These are phyloP conservation scores for Leccinum uliginosum DNA, from an alignment of 768 basidiomycete species.

Conservation along the genomic window DNA sequence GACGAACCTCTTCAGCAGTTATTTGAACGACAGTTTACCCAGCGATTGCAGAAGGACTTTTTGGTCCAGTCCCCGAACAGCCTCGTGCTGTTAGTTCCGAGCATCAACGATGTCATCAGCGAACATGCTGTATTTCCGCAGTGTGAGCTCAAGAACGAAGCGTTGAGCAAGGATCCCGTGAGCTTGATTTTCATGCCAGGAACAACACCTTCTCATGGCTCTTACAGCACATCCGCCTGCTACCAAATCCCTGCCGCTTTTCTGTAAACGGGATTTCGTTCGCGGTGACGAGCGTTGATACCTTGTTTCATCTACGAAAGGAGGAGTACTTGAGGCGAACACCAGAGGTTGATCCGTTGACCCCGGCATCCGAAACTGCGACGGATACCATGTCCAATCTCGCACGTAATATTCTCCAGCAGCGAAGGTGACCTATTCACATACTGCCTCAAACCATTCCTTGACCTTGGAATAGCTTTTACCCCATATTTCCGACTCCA, in stretches of 20 bases:
- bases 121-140: constrained; percentile 87
- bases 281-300: constrained; percentile 79
- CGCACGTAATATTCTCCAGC: constrained; percentile 78
- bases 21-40: constrained; percentile 62
- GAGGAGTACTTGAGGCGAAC: constrained; percentile 74
- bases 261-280: constrained; percentile 81
- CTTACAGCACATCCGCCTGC: constrained; percentile 62
- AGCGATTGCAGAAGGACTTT: constrained; percentile 48
- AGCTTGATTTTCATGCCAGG: constrained; percentile 17
- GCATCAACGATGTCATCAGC: constrained; percentile 75
- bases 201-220: background rate
- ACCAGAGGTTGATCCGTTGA: constrained; percentile 52
- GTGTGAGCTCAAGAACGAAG: constrained; percentile 44
- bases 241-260: constrained; percentile 87
- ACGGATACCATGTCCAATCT: constrained; percentile 77
- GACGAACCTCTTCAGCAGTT: constrained; percentile 60
- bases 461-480: constrained; percentile 57
- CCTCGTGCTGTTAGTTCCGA: constrained; percentile 75
- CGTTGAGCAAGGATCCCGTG: constrained; percentile 50
- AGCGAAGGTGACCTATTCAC: constrained; percentile 60
- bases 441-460: background rate
- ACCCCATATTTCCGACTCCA: constrained; percentile 90
- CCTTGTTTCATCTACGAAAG: constrained; percentile 82
- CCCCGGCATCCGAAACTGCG: constrained; percentile 39
- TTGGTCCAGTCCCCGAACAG: constrained; percentile 62